Base-by-base conservation (phyloP, 345 rosid genomes). In the Reutealis trisperma region DNA sequence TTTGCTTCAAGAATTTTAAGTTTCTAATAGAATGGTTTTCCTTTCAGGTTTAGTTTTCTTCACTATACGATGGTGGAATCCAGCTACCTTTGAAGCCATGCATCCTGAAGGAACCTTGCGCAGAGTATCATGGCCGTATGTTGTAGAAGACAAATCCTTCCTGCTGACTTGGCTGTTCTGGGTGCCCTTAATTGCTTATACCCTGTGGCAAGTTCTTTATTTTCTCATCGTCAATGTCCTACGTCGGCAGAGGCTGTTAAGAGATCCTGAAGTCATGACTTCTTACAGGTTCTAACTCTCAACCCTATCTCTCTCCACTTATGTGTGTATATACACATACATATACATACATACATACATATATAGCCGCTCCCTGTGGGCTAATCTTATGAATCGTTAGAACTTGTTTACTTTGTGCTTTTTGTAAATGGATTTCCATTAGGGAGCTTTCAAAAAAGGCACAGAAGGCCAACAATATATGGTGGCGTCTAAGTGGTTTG, bases 231-330 rank as follows among this genome's bases (percentile, higher is more conserved):
- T 95, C 81, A 83, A 95, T 82, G 99, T 95, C 81, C 84, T 95
- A 1, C 97, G 98, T 57, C 85, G 93, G 47, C 99, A 95, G 82
- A 88, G 99, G 85, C 84, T 95, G 70, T 77, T 95, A 30, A 89
- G 94, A 84, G 99, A 95, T 83, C 99, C 99, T 71, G 99, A 95
- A 88, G 99, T 95, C 72, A 95, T 95, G 99, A 95, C 99, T 72
- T 95, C 99, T 16, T 95, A 93, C 87, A 90, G 99, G 99, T 93
- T 73, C 32, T 62, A 22, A 41, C 27, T 22, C 7, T 22, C 80
- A 60, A 75, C 60, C 41, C 41, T 37, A 59, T 68, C 19, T 44
- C 49, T 57, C 30, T 45, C 15, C 44, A 51, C 51, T 51, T 12
- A 11, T 51, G 5, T 42, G 9, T 27, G 30, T 27, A 27, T 27